Base-by-base conservation (phyloP, 2,329 filamentous ascomycete genomes). In the Metarhizium album region DNA sequence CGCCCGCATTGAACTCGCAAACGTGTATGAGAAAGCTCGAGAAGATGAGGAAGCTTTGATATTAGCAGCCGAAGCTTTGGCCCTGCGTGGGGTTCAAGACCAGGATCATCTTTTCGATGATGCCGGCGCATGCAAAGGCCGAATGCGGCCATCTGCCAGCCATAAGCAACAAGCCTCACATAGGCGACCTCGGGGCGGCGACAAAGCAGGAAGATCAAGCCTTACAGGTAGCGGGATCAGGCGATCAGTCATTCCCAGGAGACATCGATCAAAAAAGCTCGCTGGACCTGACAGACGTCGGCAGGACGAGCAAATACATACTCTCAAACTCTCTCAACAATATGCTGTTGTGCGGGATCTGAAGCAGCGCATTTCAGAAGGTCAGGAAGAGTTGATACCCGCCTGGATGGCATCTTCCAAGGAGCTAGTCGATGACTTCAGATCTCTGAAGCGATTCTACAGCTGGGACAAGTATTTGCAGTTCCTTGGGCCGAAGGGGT, bases 1-100 rank as follows among this genome's bases (percentile, higher is more conserved):
- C 54, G 87, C 88, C 38, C 83, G 88, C 38, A 81, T 87, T 29
- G 81, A 88, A 59, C 74, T 96, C 9, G 88, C 88, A 13, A 90
- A 86, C 59, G 80, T 96, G 65, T 95, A 94, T 61, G 88, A 94
- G 63, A 81, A 77, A 55, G 78, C 78, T 43, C 83, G 83, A 55
- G 80, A 84, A 68, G 82, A 79, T 22, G 85, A 90, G 59, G 82
- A 88, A 60, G 90, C 90, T 1, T 79, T 90, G 52, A 82, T 86
- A 53, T 79, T 90, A 47, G 81, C 87, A 46, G 85, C 84, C 33
- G 85, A 94, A 63, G 83, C 87, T 8, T 78, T 91, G 58, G 74
- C 80, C 31, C 70, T 90, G 22, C 78, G 78, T 54, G 75, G 76
- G 52, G 69, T 66, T 11, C 69, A 70, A 48, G 68, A 70, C 13